Percentiles rank a stretch among this genome's conserved stretches.
These are phyloP conservation scores for Xylaria flabelliformis DNA, from an alignment of 495 filamentous ascomycete genomes.

Conservation along the genomic window DNA sequence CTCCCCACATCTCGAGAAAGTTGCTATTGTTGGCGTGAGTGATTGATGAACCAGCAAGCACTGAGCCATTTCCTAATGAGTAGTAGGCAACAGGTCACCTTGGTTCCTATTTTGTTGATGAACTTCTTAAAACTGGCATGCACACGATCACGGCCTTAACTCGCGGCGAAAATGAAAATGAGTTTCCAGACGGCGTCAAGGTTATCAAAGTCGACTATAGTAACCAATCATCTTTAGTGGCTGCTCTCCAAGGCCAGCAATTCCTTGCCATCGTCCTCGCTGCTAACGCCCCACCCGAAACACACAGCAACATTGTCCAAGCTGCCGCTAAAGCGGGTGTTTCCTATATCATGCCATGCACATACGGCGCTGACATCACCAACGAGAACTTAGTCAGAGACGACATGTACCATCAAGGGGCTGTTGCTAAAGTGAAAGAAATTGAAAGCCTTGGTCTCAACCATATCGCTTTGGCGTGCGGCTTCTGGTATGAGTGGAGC, in stretches of 20 bases:
- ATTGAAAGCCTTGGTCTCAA: slow-evolving; percentile 23
- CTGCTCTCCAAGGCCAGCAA: slow-evolving; percentile 54
- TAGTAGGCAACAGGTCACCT: slow-evolving; percentile 56
- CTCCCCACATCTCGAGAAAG: slow-evolving; percentile 47
- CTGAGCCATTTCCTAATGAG: background rate
- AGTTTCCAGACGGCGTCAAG: slow-evolving; percentile 42
- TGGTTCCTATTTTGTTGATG: slow-evolving; percentile 55
- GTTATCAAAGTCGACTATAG: slow-evolving; percentile 50
- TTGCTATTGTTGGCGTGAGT: slow-evolving; percentile 57
- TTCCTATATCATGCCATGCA: slow-evolving; percentile 62
- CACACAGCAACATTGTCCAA: slow-evolving; percentile 48
- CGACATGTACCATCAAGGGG: background rate
- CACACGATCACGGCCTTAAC: slow-evolving; percentile 54
- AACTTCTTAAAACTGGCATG: slow-evolving; percentile 49
- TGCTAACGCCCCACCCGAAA: slow-evolving; percentile 19
- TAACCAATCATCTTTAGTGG: slow-evolving; percentile 43
- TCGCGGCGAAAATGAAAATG: slow-evolving; percentile 41
- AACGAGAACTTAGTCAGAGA: slow-evolving; percentile 13
- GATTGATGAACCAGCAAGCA: background rate
- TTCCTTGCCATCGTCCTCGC: slow-evolving; percentile 61
- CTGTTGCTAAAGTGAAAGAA: slow-evolving; percentile 8
- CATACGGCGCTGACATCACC: slow-evolving; percentile 49
- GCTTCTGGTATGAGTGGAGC: slow-evolving; percentile 51
- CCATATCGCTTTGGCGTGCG: slow-evolving; percentile 51
- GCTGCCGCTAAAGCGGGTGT: slow-evolving; percentile 65